These are phyloP conservation scores for Orbilia brochopaga DNA, from an alignment of 2,329 filamentous ascomycete species.

Conservation along the genomic window DNA sequence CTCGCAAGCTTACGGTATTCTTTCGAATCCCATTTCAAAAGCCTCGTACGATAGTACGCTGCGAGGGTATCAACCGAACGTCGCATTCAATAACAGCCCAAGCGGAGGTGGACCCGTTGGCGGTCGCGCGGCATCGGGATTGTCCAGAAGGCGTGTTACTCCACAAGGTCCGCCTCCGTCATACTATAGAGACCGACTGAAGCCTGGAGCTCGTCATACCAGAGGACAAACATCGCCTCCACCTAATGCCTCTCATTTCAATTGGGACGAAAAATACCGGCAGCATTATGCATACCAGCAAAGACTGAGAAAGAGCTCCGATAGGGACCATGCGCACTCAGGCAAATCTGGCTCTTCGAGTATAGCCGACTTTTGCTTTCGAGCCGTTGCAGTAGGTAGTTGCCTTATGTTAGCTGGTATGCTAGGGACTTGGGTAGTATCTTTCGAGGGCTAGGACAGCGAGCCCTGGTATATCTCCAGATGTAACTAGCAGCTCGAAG, in stretches of 20 bases:
- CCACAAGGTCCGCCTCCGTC: slow-evolving; percentile 87
- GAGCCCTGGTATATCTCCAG: not conserved
- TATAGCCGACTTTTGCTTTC: slow-evolving; percentile 27
- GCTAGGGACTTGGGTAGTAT: slow-evolving; percentile 34
- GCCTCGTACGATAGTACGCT: slow-evolving; percentile 74
- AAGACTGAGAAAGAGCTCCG: slow-evolving; percentile 55
- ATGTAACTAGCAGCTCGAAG: too few relatives aligned
- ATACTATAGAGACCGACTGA: slow-evolving; percentile 75
- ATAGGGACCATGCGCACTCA: not conserved
- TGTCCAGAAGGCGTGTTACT: slow-evolving; percentile 75
- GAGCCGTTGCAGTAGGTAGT: slow-evolving; percentile 34
- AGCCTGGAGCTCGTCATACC: slow-evolving; percentile 64
- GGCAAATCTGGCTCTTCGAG: slow-evolving; percentile 13
- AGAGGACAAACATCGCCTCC: slow-evolving; percentile 61
- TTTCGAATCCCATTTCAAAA: slow-evolving; percentile 75
- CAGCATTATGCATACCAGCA: slow-evolving; percentile 66
- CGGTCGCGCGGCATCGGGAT: slow-evolving; percentile 77
- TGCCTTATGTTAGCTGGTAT: slow-evolving; percentile 37
- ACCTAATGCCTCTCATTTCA: slow-evolving; percentile 75
- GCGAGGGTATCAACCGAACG: not conserved
- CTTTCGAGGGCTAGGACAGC: not conserved
- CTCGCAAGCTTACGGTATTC: slow-evolving; percentile 79
- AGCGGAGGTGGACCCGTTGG: slow-evolving; percentile 69
- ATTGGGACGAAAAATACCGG: slow-evolving; percentile 72
- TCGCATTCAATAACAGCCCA: slow-evolving; percentile 60